These are phyloP conservation scores for Peniophora sp. DNA, from an alignment of 1,284 basidiomycete species.

Conservation along the genomic window DNA sequence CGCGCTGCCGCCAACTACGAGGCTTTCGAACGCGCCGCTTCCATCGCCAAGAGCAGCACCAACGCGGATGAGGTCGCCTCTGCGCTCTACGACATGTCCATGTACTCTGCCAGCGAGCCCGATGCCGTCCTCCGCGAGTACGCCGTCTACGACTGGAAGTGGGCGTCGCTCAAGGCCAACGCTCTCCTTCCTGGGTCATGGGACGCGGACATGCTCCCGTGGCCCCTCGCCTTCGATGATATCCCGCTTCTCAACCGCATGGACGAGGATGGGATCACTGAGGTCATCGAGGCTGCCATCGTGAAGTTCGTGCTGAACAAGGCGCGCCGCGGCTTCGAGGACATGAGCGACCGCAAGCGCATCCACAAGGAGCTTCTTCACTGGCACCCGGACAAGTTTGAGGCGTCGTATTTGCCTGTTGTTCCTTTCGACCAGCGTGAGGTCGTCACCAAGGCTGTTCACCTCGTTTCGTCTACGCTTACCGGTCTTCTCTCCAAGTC, in stretches of 20 bases:
- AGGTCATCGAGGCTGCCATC: slow-evolving; percentile 24
- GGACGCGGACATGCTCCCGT: slow-evolving; percentile 1
- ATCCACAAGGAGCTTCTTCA: slow-evolving; percentile 37
- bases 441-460: no score
- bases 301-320: slow-evolving; percentile 30
- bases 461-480: no score
- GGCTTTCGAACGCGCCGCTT: no score
- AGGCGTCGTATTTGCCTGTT: slow-evolving; percentile 6
- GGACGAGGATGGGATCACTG: slow-evolving; percentile 12
- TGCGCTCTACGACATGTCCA: no score
- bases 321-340: slow-evolving; percentile 17
- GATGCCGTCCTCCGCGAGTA: no score
- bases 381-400: slow-evolving; percentile 50
- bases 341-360: slow-evolving; percentile 27
- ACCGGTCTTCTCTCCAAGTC: no score
- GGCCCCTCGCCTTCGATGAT: slow-evolving; percentile 12
- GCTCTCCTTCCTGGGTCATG: no score
- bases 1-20: no score
- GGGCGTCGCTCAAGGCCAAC: slow-evolving; percentile 10
- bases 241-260: slow-evolving; percentile 41
- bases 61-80: no score
- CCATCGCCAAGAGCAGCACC: no score
- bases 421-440: no score
- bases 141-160: slow-evolving; percentile 12
- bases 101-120: no score